These are phyloP conservation scores for Malus sylvestris DNA, from an alignment of 306 rosid genomes.

Conservation along the genomic window DNA sequence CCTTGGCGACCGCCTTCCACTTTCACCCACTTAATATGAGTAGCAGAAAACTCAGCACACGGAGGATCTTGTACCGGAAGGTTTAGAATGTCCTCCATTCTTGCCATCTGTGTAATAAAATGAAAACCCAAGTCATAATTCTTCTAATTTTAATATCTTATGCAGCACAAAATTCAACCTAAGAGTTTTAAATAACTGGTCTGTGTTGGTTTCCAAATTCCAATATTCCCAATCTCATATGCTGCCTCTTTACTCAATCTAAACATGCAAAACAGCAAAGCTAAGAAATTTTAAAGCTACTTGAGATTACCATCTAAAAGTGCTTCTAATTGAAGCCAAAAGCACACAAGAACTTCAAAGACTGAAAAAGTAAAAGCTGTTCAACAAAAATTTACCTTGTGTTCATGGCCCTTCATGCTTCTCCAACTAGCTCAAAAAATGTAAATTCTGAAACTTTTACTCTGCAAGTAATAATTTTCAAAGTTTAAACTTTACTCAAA, in stretches of 20 bases:
- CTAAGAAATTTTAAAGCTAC: background rate
- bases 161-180: background rate
- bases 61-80: conserved; percentile 74
- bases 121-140: background rate
- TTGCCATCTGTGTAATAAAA: conserved; percentile 43
- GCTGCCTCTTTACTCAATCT: background rate
- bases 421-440: background rate
- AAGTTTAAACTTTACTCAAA: background rate
- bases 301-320: background rate
- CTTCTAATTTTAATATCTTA: background rate
- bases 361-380: background rate
- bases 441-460: background rate
- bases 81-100: conserved; percentile 79
- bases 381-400: conserved; percentile 24
- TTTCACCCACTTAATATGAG: conserved; percentile 57
- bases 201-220: background rate
- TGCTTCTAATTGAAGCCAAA: background rate
- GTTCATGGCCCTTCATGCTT: conserved; percentile 31
- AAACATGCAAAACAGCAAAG: background rate
- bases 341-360: background rate
- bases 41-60: conserved; percentile 54
- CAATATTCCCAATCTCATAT: background rate
- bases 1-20: conserved; percentile 82
- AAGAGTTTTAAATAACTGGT: background rate
- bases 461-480: background rate